Evolutionary conservation across 2,329 filamentous ascomycete species (phyloP).

Genomic region (Alternaria alternata): DNA sequence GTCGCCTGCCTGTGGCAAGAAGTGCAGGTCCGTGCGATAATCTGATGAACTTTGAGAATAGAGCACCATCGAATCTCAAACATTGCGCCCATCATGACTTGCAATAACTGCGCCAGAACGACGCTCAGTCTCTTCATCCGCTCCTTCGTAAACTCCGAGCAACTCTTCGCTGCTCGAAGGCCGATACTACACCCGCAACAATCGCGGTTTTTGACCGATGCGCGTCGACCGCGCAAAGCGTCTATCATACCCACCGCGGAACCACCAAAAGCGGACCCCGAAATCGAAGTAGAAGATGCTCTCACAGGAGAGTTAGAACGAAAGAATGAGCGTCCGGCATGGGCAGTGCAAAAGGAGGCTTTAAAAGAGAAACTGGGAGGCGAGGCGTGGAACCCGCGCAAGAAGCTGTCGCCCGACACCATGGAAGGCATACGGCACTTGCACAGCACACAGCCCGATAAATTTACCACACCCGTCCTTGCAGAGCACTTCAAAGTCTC

Average conservation of each 20-base stretch:
- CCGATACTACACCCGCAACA: constrained; percentile 11
- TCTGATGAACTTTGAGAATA: constrained; percentile 16
- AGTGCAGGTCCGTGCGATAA: constrained; percentile 23
- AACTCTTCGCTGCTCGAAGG: constrained; percentile 8
- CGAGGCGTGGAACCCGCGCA: constrained; percentile 79
- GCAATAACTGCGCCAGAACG: constrained; percentile 34
- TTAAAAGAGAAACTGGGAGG: constrained; percentile 80
- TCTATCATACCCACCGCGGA: not conserved
- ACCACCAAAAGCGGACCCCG: not conserved
- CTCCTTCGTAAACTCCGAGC: constrained; percentile 20
- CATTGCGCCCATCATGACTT: constrained; percentile 35
- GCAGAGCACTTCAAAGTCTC: constrained; percentile 85
- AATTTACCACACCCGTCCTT: constrained; percentile 77
- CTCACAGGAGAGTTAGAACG: constrained; percentile 43
- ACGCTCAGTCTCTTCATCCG: constrained; percentile 34
- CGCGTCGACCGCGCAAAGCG: constrained; percentile 11
- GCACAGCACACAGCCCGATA: constrained; percentile 76
- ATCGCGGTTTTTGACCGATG: constrained; percentile 26
- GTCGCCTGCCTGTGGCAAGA: not conserved
- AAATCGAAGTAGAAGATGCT: constrained; percentile 27
- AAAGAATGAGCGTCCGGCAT: constrained; percentile 57
- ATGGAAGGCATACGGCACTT: constrained; percentile 88
- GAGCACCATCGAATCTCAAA: constrained; percentile 1
- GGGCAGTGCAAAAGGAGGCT: constrained; percentile 79
- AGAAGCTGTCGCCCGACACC: constrained; percentile 89